Evolutionary conservation across 1,139 yeast genomes (phyloP), one percentile per base, ranked within the genome.

Genomic region (Suhomyces bolitotheri): DNA sequence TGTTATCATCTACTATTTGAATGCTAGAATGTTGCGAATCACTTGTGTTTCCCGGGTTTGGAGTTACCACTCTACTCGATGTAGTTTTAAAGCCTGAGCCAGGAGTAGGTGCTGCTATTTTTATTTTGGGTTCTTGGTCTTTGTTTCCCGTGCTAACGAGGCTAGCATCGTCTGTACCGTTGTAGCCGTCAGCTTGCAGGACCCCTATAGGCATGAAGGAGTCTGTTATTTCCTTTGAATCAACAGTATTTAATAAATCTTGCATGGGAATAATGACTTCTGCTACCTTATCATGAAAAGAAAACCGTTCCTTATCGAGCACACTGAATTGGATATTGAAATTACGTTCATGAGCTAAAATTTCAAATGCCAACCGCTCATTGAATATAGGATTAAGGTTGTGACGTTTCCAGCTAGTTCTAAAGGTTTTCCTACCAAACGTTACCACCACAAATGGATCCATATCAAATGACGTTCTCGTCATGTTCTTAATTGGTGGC

Each of bases 361-460:
- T 76, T 46, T 90, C 95, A 56, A 92, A 82, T 2, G 92, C 82
- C 26, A 90, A 63, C 47, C 84, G 65, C 58, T 90, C 96, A 53
- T 87, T 82, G 57, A 80, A 92, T 1, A 81, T 73, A 0, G 98
- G 98, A 40, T 82, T 83, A 34, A 88, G 60, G 1, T 87, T 83
- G 54, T 90, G 97, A 19, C 88, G 76, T 49, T 82, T 77, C 80
- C 89, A 84, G 16, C 92, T 82, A 0, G 97, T 89, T 47, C 95
- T 76, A 57, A 80, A 90, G 0, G 94, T 88, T 45, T 84, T 83
- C 52, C 86, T 83, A 9, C 97, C 97, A 58, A 90, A 88, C 0
- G 96, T 82, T 1, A 87, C 82, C 12, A 90, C 92, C 5, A 90
- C 95, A 62, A 90, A 92, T 0, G 98, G 97, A 53, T 92, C 98